phyloP scores from a whole-genome alignment of 2,329 filamentous ascomycete genomes.

The Ophioceras dolichostomum region DNA sequence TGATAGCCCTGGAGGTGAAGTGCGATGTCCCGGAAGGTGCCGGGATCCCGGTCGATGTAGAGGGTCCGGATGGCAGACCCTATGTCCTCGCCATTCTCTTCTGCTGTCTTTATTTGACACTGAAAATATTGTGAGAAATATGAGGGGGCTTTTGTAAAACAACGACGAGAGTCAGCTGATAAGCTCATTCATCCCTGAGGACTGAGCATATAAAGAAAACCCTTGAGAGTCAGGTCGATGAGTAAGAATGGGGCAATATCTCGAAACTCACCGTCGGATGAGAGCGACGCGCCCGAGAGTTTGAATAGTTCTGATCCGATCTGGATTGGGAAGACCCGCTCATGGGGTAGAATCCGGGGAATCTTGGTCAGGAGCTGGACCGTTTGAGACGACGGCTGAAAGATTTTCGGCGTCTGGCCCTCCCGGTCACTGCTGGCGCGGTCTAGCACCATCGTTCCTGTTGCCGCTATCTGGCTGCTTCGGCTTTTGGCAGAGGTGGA shows the following conservation, averaged over 20 bases:
- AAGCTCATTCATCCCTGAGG: too few relatives aligned
- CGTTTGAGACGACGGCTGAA: neutral
- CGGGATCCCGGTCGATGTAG: conserved; percentile 89
- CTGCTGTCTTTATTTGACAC: conserved; percentile 59
- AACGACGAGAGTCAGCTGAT: too few relatives aligned
- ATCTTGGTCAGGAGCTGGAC: conserved; percentile 22
- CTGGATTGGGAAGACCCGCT: conserved; percentile 64
- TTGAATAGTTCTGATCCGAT: conserved; percentile 62
- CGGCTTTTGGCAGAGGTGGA: too few relatives aligned
- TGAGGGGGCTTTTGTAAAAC: conserved; percentile 70
- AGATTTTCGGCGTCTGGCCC: too few relatives aligned
- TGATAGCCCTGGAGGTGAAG: conserved; percentile 89
- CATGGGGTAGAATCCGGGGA: conserved; percentile 49
- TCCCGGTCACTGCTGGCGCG: too few relatives aligned
- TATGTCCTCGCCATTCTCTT: conserved; percentile 42
- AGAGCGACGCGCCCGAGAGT: conserved; percentile 60
- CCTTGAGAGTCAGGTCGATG: too few relatives aligned
- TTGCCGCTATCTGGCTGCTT: too few relatives aligned
- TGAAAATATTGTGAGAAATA: conserved; percentile 94
- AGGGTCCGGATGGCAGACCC: conserved; percentile 55
- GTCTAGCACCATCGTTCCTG: too few relatives aligned
- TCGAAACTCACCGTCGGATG: conserved; percentile 54
- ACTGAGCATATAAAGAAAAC: too few relatives aligned
- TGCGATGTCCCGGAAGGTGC: conserved; percentile 80
- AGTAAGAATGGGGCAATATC: neutral